Conservation (phyloP, 768 basidiomycete genomes). For the Sutorius australiensis region DNA sequence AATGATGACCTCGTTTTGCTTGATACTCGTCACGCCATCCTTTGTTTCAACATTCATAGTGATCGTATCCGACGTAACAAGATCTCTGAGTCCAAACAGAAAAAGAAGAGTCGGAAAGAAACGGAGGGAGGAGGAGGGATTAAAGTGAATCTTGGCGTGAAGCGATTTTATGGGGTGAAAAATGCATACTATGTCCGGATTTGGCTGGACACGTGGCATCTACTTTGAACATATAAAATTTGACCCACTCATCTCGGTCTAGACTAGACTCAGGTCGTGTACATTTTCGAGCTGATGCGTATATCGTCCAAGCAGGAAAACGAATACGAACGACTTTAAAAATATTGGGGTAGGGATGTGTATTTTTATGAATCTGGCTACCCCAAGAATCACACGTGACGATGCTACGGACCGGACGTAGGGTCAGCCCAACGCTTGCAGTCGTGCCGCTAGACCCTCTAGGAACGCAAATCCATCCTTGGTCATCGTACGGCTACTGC, state of each 20-base stretch:
- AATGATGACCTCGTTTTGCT: slow-evolving; percentile 63
- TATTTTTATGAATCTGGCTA: not conserved
- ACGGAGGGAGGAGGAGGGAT: not conserved
- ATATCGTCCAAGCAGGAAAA: not conserved
- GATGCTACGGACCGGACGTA: not conserved
- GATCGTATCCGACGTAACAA: slow-evolving; percentile 11
- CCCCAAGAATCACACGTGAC: not conserved
- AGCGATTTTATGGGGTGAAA: slow-evolving; percentile 30
- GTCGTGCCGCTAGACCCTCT: slow-evolving; percentile 52
- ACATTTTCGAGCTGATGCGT: not conserved
- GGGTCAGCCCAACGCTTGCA: slow-evolving; percentile 34
- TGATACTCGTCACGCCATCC: slow-evolving; percentile 30
- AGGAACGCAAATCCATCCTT: slow-evolving; percentile 75
- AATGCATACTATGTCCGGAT: slow-evolving; percentile 11
- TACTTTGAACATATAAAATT: not conserved
- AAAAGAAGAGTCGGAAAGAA: not conserved
- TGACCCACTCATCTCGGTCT: not conserved
- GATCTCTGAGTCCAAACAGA: not conserved
- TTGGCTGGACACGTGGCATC: slow-evolving; percentile 28
- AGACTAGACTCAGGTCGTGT: not conserved
- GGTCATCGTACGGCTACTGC: slow-evolving; percentile 66
- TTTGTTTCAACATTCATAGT: slow-evolving; percentile 18
- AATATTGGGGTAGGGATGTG: not conserved
- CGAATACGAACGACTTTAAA: not conserved
- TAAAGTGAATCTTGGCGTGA: not conserved